Percentiles rank a stretch among this genome's conserved stretches.
phyloP scores from a whole-genome alignment of 345 rosid genomes.

The Erysimum cheiranthoides region DNA sequence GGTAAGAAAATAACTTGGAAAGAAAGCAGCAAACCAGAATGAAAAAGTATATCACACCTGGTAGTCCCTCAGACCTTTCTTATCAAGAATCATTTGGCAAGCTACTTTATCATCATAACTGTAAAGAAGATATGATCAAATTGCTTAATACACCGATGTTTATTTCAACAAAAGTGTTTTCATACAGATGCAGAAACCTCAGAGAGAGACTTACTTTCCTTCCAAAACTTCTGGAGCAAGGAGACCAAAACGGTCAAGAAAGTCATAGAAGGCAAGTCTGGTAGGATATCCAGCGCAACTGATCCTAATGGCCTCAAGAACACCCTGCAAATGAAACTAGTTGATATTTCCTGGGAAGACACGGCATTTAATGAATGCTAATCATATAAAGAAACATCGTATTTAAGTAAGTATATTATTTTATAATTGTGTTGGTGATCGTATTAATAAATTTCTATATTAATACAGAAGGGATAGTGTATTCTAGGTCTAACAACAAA shows the following conservation, averaged over 20 bases:
- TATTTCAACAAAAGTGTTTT: slow-evolving; percentile 31
- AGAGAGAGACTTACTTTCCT: slow-evolving; percentile 64
- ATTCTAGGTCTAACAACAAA: slow-evolving; percentile 20
- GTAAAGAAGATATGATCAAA: slow-evolving; percentile 40
- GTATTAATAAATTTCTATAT: slow-evolving; percentile 4
- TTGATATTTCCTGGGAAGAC: slow-evolving; percentile 21
- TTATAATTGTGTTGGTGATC: slow-evolving; percentile 1
- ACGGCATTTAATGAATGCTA: slow-evolving; percentile 28
- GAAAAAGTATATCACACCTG: slow-evolving; percentile 63
- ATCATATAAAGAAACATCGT: slow-evolving; percentile 9
- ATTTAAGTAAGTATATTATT: slow-evolving; percentile 29
- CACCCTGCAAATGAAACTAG: slow-evolving; percentile 52
- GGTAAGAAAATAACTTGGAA: slow-evolving; percentile 21
- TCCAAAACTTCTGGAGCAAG: slow-evolving; percentile 96
- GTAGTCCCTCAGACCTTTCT: slow-evolving; percentile 87
- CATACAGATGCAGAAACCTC: slow-evolving; percentile 27
- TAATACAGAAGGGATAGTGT: slow-evolving; percentile 7
- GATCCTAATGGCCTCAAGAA: slow-evolving; percentile 97
- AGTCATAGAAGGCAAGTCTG: slow-evolving; percentile 88
- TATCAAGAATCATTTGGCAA: slow-evolving; percentile 89
- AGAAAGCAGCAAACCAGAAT: slow-evolving; percentile 30
- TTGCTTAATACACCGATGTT: slow-evolving; percentile 31
- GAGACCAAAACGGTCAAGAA: slow-evolving; percentile 94
- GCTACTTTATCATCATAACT: slow-evolving; percentile 89
- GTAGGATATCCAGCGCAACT: slow-evolving; percentile 99